phyloP scores from a whole-genome alignment of 2,329 filamentous ascomycete species.

The Exophiala spinifera region DNA sequence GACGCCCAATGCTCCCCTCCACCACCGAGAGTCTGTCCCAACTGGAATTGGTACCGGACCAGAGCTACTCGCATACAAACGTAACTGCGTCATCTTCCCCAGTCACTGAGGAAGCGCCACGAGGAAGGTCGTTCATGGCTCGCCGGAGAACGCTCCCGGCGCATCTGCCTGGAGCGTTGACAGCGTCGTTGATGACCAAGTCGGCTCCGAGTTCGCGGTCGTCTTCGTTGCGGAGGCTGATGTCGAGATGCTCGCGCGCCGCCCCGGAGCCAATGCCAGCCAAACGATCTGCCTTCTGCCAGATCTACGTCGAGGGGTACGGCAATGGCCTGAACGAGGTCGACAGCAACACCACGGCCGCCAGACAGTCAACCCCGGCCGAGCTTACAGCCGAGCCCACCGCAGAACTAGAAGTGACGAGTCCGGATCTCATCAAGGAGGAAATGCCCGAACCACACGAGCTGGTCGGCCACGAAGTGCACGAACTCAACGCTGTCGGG shows the following conservation, averaged over 20 bases:
- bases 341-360: background rate
- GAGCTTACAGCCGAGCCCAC: conserved; percentile 14
- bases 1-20: conserved; percentile 1
- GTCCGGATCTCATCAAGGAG: conserved; percentile 7
- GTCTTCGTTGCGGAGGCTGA: conserved; percentile 21
- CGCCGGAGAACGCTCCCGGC: conserved; percentile 20
- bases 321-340: conserved; percentile 30
- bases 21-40: background rate
- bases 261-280: conserved; percentile 11
- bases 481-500: conserved; percentile 16
- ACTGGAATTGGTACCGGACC: conserved; percentile 15
- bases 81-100: conserved; percentile 7
- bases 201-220: conserved; percentile 18
- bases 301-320: conserved; percentile 28
- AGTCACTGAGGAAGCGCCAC: conserved; percentile 5
- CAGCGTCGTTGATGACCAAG: conserved; percentile 14
- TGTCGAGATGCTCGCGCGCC: conserved; percentile 8
- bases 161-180: conserved; percentile 10
- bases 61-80: conserved; percentile 25
- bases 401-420: conserved; percentile 8
- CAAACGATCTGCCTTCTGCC: conserved; percentile 24
- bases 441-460: conserved; percentile 7
- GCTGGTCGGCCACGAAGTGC: conserved; percentile 6
- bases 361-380: background rate
- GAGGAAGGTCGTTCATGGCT: conserved; percentile 16